A percentile compares a stretch with the other conserved stretches of the same genome.
phyloP scores from a whole-genome alignment of 2,329 filamentous ascomycete species.

The Malbranchea zuffiana region DNA sequence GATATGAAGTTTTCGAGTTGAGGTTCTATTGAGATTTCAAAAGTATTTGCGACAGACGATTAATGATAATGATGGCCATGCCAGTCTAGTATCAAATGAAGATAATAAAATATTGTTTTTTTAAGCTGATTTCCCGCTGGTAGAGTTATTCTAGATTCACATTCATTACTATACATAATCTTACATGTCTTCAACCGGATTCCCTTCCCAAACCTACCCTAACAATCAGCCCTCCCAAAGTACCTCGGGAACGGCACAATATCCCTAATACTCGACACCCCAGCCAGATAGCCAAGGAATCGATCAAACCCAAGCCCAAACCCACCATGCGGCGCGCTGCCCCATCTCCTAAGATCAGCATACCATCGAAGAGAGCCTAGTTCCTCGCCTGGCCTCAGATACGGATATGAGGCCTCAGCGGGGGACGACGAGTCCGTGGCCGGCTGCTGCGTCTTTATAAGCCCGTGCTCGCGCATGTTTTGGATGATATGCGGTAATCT shows the following conservation, averaged over 20 bases:
- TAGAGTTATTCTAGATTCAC: too few relatives aligned
- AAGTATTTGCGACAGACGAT: too few relatives aligned
- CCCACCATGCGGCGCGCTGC: conserved; percentile 82
- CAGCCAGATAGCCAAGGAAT: conserved; percentile 70
- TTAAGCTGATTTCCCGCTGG: too few relatives aligned
- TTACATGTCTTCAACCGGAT: too few relatives aligned
- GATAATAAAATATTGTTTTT: too few relatives aligned
- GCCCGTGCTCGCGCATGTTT: conserved; percentile 59
- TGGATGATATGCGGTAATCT: conserved; percentile 54
- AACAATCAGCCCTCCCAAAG: conserved; percentile 44
- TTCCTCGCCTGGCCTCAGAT: conserved; percentile 30
- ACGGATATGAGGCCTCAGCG: conserved; percentile 23
- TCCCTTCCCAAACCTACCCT: too few relatives aligned
- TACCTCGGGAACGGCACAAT: conserved; percentile 75
- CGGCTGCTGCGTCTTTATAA: conserved; percentile 35
- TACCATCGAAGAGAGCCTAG: conserved; percentile 66
- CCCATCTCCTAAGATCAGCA: conserved; percentile 74
- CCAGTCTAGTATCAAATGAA: too few relatives aligned
- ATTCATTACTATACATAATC: too few relatives aligned
- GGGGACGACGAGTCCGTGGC: conserved; percentile 12
- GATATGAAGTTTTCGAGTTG: too few relatives aligned
- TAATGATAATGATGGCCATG: too few relatives aligned
- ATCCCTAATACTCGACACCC: conserved; percentile 72
- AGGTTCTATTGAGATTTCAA: too few relatives aligned
- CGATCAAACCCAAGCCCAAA: conserved; percentile 88